A percentile compares a stretch with the other conserved stretches of the same genome.
Evolutionary conservation across 352 stramenopile genomes (phyloP).

Genomic region (Phytophthora colocasiae): DNA sequence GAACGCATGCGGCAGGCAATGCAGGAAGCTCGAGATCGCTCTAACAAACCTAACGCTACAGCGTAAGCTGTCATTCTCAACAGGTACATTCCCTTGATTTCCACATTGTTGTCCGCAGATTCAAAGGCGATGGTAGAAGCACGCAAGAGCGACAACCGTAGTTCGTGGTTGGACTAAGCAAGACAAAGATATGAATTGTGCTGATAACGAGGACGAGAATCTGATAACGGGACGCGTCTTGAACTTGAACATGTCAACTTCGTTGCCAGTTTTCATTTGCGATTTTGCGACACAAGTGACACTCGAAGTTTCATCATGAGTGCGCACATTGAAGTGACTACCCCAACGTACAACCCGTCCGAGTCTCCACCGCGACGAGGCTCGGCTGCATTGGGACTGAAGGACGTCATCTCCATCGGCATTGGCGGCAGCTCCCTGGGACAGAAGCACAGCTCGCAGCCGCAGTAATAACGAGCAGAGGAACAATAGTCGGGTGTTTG

Average conservation of each 20-base stretch:
- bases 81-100: not conserved
- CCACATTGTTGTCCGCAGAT: not conserved
- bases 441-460: no score
- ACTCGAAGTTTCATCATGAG: slow-evolving; percentile 17
- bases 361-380: slow-evolving; percentile 34
- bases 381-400: slow-evolving; percentile 33
- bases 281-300: slow-evolving; percentile 16
- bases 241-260: slow-evolving; percentile 23
- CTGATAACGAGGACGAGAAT: slow-evolving; percentile 5
- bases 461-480: no score
- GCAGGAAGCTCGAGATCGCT: slow-evolving; percentile 47
- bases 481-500: no score
- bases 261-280: slow-evolving; percentile 22
- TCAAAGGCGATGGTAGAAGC: not conserved
- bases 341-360: slow-evolving; percentile 49
- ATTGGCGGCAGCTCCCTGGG: no score
- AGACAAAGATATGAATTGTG: not conserved
- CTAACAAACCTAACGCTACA: slow-evolving; percentile 37
- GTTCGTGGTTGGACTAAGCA: slow-evolving; percentile 6
- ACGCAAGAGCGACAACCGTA: not conserved
- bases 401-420: no score
- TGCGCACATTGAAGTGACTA: slow-evolving; percentile 43
- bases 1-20: slow-evolving; percentile 71
- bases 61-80: slow-evolving; percentile 22
- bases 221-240: slow-evolving; percentile 30